Evolutionary conservation across 1,284 basidiomycete species (phyloP).

Genomic region (Blastosporella zonata): DNA sequence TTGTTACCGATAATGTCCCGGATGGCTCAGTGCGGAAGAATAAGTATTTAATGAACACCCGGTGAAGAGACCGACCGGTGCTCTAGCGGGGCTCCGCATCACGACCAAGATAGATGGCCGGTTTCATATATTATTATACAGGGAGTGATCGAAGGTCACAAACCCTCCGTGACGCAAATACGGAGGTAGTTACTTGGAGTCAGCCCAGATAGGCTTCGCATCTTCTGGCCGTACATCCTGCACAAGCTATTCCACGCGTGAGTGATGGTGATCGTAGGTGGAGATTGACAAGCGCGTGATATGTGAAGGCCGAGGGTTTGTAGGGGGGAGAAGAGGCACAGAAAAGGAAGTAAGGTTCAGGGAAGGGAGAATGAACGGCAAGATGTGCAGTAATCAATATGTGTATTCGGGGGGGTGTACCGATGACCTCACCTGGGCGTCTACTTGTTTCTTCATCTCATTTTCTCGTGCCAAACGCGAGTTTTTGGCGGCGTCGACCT

Average conservation of each 20-base stretch:
- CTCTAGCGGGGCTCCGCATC: neutral
- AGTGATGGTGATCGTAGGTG: neutral
- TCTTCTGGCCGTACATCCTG: conserved; percentile 42
- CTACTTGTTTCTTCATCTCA: conserved; percentile 49
- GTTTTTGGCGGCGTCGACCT: conserved; percentile 61
- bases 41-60: neutral
- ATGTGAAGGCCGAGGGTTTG: neutral
- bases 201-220: conserved; percentile 52
- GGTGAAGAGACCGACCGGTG: neutral
- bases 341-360: neutral
- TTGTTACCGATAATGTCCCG: neutral
- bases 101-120: neutral
- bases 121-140: neutral
- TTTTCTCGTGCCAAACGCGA: conserved; percentile 55
- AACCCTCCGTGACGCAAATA: neutral
- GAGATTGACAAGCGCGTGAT: neutral
- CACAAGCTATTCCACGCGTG: conserved; percentile 12
- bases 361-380: neutral
- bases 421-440: conserved; percentile 48
- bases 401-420: neutral
- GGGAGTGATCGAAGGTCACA: too few relatives aligned
- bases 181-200: conserved; percentile 15
- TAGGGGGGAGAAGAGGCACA: neutral
- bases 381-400: conserved; percentile 7
- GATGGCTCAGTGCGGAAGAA: neutral